These are phyloP conservation scores for Aspergillus fructus DNA, from an alignment of 2,329 filamentous ascomycete species.

Conservation along the genomic window DNA sequence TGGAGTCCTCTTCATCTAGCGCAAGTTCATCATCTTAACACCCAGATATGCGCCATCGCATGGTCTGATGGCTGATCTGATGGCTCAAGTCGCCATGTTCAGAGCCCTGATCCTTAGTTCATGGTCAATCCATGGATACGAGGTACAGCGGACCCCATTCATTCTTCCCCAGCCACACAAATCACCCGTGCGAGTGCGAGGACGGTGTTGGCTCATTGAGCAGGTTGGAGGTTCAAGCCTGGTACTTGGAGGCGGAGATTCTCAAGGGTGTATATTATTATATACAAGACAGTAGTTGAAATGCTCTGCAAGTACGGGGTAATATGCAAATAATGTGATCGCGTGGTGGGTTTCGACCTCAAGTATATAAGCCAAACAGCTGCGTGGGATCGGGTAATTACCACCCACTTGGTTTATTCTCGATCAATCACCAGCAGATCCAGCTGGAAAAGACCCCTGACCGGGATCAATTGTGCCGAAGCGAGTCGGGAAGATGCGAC, in stretches of 20 bases:
- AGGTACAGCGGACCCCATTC: background rate
- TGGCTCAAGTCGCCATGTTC: background rate
- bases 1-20: background rate
- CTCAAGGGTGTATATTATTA: background rate
- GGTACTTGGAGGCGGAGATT: background rate
- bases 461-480: constrained; percentile 1
- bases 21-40: background rate
- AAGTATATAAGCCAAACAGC: background rate
- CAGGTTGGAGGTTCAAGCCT: background rate
- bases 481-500: background rate
- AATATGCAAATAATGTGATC: background rate
- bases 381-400: background rate
- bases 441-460: background rate
- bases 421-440: background rate
- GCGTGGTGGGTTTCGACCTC: background rate
- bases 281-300: background rate
- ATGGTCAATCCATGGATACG: background rate
- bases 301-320: background rate
- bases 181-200: background rate
- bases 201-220: background rate
- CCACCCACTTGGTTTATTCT: background rate
- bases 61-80: background rate
- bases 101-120: background rate
- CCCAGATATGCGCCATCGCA: background rate
- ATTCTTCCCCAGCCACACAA: too few species aligned